Evolutionary conservation across 164 flowering plant species (phyloP).

Genomic region (Hamamelis virginiana): DNA sequence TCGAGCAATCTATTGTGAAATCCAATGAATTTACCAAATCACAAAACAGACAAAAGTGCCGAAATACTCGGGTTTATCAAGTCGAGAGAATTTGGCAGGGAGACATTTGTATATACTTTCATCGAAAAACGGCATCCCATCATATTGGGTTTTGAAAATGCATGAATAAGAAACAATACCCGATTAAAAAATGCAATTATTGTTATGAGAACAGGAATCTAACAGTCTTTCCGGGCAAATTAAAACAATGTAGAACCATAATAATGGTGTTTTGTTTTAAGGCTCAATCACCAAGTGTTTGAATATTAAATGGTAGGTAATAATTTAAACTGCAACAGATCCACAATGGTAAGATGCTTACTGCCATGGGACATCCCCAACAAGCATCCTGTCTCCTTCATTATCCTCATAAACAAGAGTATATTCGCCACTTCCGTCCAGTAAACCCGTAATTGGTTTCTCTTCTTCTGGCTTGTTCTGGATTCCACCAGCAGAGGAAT

Average conservation of each 20-base stretch:
- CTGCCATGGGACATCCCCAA: conserved; percentile 97
- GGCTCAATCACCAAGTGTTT: background rate
- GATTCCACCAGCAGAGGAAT: conserved; percentile 47
- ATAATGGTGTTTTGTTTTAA: background rate
- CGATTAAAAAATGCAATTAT: background rate
- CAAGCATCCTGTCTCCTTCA: conserved; percentile 95
- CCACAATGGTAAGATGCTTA: conserved; percentile 48
- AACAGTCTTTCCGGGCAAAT: background rate
- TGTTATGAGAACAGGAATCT: conserved; percentile 6
- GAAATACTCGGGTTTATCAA: background rate
- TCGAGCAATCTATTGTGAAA: background rate
- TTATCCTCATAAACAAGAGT: conserved; percentile 89
- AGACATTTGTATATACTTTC: background rate
- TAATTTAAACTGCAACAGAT: conserved; percentile 12
- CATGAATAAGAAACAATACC: background rate
- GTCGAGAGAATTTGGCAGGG: background rate
- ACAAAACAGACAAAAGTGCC: background rate
- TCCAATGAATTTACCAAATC: background rate
- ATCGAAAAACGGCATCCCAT: background rate
- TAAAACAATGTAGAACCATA: background rate
- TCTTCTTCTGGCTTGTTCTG: conserved; percentile 48
- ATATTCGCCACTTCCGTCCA: conserved; percentile 91
- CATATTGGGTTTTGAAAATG: background rate
- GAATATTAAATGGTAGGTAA: conserved; percentile 5
- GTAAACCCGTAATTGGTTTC: conserved; percentile 58